Evolutionary conservation across 139 green algal species (phyloP).

Genomic region (Picochlorum sp.): DNA sequence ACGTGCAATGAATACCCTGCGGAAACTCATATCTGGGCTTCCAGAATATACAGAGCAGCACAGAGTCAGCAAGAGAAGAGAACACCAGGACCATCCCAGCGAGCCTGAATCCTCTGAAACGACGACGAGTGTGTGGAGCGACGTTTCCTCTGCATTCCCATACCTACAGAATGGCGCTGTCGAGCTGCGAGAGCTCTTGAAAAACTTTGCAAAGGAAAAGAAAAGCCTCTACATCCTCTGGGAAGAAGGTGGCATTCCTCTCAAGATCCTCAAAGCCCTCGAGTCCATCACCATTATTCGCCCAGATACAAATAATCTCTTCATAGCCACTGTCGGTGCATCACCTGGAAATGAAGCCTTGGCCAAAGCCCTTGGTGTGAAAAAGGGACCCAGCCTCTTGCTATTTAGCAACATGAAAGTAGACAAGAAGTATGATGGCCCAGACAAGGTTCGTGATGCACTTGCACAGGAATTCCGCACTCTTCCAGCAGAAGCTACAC

Average conservation of each 20-base stretch:
- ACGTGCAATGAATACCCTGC: slow-evolving; percentile 5
- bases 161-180: no score
- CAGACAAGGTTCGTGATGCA: background rate
- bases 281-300: background rate
- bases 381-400: slow-evolving; percentile 22
- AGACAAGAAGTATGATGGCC: background rate
- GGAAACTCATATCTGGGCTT: background rate
- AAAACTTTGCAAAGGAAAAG: background rate
- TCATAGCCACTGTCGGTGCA: background rate
- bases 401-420: slow-evolving; percentile 49
- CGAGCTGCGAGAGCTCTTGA: no score
- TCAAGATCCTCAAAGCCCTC: background rate
- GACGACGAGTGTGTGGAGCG: no score
- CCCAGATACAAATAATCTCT: slow-evolving; percentile 2
- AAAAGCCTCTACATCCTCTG: background rate
- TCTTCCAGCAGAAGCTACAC: no score
- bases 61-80: no score
- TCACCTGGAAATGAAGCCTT: slow-evolving; percentile 29
- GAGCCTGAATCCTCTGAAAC: no score
- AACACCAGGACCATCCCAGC: no score
- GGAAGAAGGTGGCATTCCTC: no score
- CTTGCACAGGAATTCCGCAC: background rate
- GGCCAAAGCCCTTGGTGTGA: slow-evolving; percentile 38
- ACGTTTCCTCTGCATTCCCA: no score
- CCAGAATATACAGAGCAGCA: no score